These are phyloP conservation scores for Omphalotus guepiniiformis DNA, from an alignment of 768 basidiomycete genomes.

Conservation along the genomic window DNA sequence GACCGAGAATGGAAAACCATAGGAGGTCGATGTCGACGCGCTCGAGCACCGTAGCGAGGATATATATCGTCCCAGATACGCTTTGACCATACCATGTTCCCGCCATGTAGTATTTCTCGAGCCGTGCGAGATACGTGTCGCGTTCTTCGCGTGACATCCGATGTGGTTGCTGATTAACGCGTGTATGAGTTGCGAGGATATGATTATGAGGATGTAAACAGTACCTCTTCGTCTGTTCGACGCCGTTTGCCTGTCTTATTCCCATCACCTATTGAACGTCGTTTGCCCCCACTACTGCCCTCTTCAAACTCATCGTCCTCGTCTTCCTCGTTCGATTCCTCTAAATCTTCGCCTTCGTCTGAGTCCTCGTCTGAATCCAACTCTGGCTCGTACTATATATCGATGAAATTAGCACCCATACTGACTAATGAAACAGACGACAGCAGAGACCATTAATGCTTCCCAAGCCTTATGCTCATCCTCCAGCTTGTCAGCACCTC, in stretches of 20 bases:
- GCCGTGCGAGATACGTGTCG: conserved; percentile 50
- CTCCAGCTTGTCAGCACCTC: conserved; percentile 63
- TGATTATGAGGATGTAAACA: conserved; percentile 12
- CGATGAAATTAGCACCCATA: conserved; percentile 6
- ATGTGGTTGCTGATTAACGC: conserved; percentile 35
- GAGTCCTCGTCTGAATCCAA: conserved; percentile 62
- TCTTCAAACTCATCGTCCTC: conserved; percentile 37
- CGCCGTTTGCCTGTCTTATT: conserved; percentile 52
- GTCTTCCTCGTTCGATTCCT: conserved; percentile 39
- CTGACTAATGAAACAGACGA: not conserved
- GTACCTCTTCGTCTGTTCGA: conserved; percentile 45
- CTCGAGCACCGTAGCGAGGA: conserved; percentile 86
- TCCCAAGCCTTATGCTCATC: conserved; percentile 83
- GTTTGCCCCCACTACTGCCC: conserved; percentile 42
- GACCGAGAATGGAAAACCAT: conserved; percentile 93
- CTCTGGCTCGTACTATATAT: conserved; percentile 69
- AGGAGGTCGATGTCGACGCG: conserved; percentile 90
- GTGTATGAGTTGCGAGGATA: conserved; percentile 5
- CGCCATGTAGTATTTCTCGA: conserved; percentile 79
- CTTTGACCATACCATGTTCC: conserved; percentile 91
- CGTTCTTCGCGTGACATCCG: conserved; percentile 71
- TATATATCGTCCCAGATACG: conserved; percentile 83
- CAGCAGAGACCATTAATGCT: conserved; percentile 60
- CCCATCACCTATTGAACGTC: conserved; percentile 39
- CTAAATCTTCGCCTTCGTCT: conserved; percentile 40